These are phyloP conservation scores for Botryotinia narcissicola DNA, from an alignment of 2,329 filamentous ascomycete genomes.

Conservation along the genomic window DNA sequence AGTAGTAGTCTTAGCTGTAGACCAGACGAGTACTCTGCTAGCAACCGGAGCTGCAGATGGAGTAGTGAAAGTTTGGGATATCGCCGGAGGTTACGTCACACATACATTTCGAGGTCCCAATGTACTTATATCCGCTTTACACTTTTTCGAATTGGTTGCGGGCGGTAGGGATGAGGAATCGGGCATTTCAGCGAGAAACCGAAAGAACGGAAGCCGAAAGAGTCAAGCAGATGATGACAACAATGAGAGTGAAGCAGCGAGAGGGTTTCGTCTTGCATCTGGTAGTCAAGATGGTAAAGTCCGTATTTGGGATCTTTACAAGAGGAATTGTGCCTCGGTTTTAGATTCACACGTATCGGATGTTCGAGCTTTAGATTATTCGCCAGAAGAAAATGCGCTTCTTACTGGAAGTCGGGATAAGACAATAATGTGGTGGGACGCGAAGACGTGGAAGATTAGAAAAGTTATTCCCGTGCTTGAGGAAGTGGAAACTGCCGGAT, in stretches of 20 bases:
- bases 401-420: constrained; percentile 89
- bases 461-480: constrained; percentile 83
- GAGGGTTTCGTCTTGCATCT: constrained; percentile 77
- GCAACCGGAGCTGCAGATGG: constrained; percentile 94
- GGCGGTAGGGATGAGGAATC: constrained; percentile 41
- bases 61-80: constrained; percentile 95
- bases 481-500: constrained; percentile 79
- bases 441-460: constrained; percentile 76
- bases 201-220: constrained; percentile 45
- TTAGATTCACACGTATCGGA: constrained; percentile 94
- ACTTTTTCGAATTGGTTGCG: constrained; percentile 77
- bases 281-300: constrained; percentile 94
- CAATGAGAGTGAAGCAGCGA: constrained; percentile 48
- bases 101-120: constrained; percentile 94
- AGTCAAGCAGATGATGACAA: constrained; percentile 46
- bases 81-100: constrained; percentile 83
- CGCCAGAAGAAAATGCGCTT: constrained; percentile 67
- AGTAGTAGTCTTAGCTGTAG: constrained; percentile 80
- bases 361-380: constrained; percentile 84
- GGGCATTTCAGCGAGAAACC: constrained; percentile 43
- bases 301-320: constrained; percentile 86
- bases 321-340: constrained; percentile 72
- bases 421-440: constrained; percentile 90
- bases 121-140: constrained; percentile 83
- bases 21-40: constrained; percentile 82